Conservation (phyloP, 1,139 yeast genomes). For the Suhomyces chickasaworum region DNA sequence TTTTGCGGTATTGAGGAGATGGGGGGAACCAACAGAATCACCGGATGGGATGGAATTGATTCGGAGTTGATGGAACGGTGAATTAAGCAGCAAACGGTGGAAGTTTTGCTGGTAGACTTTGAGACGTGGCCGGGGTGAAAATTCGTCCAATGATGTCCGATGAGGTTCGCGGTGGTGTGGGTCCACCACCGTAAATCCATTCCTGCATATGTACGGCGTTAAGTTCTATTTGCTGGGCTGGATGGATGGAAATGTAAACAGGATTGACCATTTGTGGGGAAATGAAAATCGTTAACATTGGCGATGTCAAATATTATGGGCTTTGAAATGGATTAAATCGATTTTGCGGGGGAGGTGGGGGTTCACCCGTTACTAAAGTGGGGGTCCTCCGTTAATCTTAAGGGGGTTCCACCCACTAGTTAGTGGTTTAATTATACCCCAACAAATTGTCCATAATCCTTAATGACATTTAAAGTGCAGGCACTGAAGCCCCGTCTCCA, state of each 20-base stretch:
- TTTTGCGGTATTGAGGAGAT: background rate
- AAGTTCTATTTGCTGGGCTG: slow-evolving; percentile 1
- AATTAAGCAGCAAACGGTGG: too few species aligned
- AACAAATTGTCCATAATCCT: too few species aligned
- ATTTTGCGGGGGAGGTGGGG: background rate
- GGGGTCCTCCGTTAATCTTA: background rate
- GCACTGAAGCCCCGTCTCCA: slow-evolving; percentile 80
- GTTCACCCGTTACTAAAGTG: background rate
- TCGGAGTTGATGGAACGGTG: background rate
- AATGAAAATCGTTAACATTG: background rate
- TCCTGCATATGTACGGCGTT: slow-evolving; percentile 6
- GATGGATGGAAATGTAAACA: background rate
- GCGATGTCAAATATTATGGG: background rate
- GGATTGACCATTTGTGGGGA: slow-evolving; percentile 2
- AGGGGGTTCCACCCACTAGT: background rate
- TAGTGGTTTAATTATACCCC: background rate
- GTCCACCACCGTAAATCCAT: slow-evolving; percentile 1
- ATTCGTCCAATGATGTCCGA: background rate
- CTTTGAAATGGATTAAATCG: background rate
- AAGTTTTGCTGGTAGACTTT: too few species aligned
- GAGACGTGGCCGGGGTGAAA: too few species aligned
- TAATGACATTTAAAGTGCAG: slow-evolving; percentile 27
- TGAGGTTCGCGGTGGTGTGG: background rate
- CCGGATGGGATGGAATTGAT: background rate
- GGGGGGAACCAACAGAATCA: background rate